Percentiles rank a stretch among this genome's conserved stretches.
Evolutionary conservation across 2,329 filamentous ascomycete species (phyloP).

Genomic region (Graphium sp.): DNA sequence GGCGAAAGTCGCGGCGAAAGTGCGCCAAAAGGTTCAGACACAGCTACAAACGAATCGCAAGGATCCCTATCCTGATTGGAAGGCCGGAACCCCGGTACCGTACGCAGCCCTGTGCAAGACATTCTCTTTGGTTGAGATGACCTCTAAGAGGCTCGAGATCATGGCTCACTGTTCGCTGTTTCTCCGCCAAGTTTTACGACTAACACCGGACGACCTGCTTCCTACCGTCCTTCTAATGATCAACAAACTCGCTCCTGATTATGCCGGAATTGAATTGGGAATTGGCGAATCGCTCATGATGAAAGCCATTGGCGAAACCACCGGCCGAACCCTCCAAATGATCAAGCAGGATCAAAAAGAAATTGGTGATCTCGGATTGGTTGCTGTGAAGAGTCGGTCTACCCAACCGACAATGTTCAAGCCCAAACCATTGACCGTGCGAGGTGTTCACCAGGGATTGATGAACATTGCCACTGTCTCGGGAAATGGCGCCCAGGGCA

Average conservation of each 20-base stretch:
- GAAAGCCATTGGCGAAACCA: constrained; percentile 94
- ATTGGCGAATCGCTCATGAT: constrained; percentile 97
- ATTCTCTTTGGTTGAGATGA: constrained; percentile 89
- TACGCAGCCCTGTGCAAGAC: constrained; percentile 91
- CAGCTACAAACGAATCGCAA: constrained; percentile 35
- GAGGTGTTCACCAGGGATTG: constrained; percentile 72
- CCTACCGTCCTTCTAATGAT: constrained; percentile 90
- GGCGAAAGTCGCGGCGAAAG: constrained; percentile 66
- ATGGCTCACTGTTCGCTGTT: constrained; percentile 80
- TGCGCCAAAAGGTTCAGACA: constrained; percentile 64
- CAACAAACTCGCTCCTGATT: constrained; percentile 93
- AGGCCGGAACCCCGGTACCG: constrained; percentile 70
- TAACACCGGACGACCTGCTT: constrained; percentile 77
- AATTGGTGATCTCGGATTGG: constrained; percentile 85
- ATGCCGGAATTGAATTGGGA: constrained; percentile 90
- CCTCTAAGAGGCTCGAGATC: constrained; percentile 79
- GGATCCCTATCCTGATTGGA: constrained; percentile 92
- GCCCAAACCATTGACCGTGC: constrained; percentile 76
- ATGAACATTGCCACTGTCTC: constrained; percentile 77
- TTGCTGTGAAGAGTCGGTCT: constrained; percentile 86
- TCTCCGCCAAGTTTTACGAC: constrained; percentile 78
- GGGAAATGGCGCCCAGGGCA: constrained; percentile 73
- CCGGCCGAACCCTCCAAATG: constrained; percentile 69
- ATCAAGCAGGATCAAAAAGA: constrained; percentile 95
- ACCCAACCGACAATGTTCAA: constrained; percentile 99